Conservation (phyloP, 306 rosid species). For the Mucuna pruriens region DNA sequence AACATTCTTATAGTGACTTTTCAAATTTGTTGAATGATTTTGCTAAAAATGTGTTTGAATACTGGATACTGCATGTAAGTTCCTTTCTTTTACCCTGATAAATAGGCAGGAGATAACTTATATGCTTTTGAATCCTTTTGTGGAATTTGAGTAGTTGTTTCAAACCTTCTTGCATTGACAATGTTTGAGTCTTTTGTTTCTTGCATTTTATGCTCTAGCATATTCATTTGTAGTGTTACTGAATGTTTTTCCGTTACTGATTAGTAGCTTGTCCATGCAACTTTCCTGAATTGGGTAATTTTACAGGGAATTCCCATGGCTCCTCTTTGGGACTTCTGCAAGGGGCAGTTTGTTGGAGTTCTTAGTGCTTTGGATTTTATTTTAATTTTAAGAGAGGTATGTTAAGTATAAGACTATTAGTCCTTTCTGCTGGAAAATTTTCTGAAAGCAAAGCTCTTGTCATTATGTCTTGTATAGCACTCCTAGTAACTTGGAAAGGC, state of each 20-base stretch:
- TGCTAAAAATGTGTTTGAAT: slow-evolving; percentile 9
- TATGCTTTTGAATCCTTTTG: slow-evolving; percentile 28
- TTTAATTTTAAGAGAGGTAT: slow-evolving; percentile 93
- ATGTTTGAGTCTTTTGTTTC: slow-evolving; percentile 19
- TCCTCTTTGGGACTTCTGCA: slow-evolving; percentile 94
- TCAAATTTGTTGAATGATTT: neutral
- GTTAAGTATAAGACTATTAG: slow-evolving; percentile 38
- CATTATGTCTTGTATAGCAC: slow-evolving; percentile 3
- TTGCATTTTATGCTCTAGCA: neutral
- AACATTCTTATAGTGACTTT: slow-evolving; percentile 17
- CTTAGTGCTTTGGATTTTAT: slow-evolving; percentile 94
- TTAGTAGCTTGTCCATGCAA: slow-evolving; percentile 33
- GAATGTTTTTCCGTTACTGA: slow-evolving; percentile 30
- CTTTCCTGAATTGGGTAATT: slow-evolving; percentile 41
- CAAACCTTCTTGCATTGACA: slow-evolving; percentile 11
- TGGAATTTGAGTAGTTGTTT: slow-evolving; percentile 13
- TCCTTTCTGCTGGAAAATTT: slow-evolving; percentile 36
- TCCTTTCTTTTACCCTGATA: slow-evolving; percentile 29
- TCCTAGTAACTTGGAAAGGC: slow-evolving; percentile 25
- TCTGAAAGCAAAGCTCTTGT: slow-evolving; percentile 32
- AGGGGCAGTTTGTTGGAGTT: slow-evolving; percentile 93
- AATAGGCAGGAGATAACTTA: neutral
- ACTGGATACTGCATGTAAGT: slow-evolving; percentile 22
- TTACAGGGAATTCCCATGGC: slow-evolving; percentile 90
- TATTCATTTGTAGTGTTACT: slow-evolving; percentile 16